These are phyloP conservation scores for Acanthamoeba sp. DNA, from an alignment of 208 protist species.

Conservation along the genomic window DNA sequence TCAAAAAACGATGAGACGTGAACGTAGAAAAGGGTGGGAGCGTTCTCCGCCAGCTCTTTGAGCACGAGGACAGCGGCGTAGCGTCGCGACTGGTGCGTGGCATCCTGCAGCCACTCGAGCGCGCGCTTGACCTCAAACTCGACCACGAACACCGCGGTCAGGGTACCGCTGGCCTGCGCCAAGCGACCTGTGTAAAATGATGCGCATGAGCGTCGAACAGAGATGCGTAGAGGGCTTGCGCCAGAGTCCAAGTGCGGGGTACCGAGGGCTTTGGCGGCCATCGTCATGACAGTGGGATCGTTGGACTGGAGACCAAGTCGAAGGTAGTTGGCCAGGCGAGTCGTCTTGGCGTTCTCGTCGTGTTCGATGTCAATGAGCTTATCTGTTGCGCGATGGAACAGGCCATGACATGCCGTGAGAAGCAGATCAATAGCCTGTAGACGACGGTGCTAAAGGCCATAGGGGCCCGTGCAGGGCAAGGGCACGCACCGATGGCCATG, in stretches of 20 bases:
- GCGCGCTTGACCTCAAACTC: slow-evolving; percentile 91
- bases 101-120: slow-evolving; percentile 89
- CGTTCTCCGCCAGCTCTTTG: slow-evolving; percentile 90
- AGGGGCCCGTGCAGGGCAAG: neutral
- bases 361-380: slow-evolving; percentile 84
- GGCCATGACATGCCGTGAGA: no score
- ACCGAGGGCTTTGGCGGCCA: slow-evolving; percentile 89
- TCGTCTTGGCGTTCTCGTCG: slow-evolving; percentile 81
- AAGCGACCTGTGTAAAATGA: slow-evolving; percentile 79
- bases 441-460: neutral
- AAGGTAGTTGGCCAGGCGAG: slow-evolving; percentile 90
- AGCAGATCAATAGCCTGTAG: no score
- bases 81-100: slow-evolving; percentile 76
- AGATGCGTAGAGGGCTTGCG: neutral
- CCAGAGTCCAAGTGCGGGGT: no score
- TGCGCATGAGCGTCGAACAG: no score
- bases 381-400: no score
- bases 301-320: slow-evolving; percentile 84
- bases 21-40: slow-evolving; percentile 92
- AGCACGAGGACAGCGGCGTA: slow-evolving; percentile 88
- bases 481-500: slow-evolving; percentile 84
- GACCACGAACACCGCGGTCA: slow-evolving; percentile 90
- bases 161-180: slow-evolving; percentile 87
- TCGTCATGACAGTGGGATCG: slow-evolving; percentile 86
- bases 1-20: slow-evolving; percentile 90